Percentiles rank a stretch among this genome's conserved stretches.
Conservation (phyloP, 2,329 filamentous ascomycete genomes). For the Fusarium compactum region DNA sequence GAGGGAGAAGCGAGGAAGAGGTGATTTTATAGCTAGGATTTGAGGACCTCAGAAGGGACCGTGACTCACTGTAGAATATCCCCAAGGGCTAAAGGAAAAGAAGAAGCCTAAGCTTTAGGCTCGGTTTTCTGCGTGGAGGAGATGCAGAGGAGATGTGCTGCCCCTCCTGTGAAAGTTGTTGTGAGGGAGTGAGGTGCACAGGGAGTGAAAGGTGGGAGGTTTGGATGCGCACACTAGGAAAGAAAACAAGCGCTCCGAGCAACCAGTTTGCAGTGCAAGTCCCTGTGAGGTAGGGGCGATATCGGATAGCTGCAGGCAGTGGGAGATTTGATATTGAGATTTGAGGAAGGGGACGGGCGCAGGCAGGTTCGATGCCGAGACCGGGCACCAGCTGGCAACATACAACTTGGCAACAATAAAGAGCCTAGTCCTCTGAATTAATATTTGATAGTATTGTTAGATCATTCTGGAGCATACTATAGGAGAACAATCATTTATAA, state of each 20-base stretch:
- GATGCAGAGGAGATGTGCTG: neutral
- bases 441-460: no score
- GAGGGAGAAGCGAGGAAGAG: slow-evolving; percentile 6
- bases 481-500: neutral
- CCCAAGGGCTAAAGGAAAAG: neutral
- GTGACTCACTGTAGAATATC: slow-evolving; percentile 35
- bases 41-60: neutral
- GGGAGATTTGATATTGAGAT: slow-evolving; percentile 1
- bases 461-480: neutral
- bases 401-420: neutral
- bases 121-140: neutral
- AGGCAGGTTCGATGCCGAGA: slow-evolving; percentile 5
- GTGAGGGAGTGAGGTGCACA: slow-evolving; percentile 1
- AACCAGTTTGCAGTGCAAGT: neutral
- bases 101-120: slow-evolving; percentile 9
- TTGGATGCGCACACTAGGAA: neutral
- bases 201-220: slow-evolving; percentile 2
- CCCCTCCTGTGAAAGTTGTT: slow-evolving; percentile 3
- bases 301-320: neutral
- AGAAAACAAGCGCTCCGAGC: slow-evolving; percentile 9
- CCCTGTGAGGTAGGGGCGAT: neutral
- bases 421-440: neutral
- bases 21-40: slow-evolving; percentile 12
- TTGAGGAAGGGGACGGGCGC: slow-evolving; percentile 1
- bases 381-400: neutral